Evolutionary conservation across 2,329 filamentous ascomycete genomes (phyloP), one percentile per base, ranked within the genome.

Genomic region (Verticillium nubilum): DNA sequence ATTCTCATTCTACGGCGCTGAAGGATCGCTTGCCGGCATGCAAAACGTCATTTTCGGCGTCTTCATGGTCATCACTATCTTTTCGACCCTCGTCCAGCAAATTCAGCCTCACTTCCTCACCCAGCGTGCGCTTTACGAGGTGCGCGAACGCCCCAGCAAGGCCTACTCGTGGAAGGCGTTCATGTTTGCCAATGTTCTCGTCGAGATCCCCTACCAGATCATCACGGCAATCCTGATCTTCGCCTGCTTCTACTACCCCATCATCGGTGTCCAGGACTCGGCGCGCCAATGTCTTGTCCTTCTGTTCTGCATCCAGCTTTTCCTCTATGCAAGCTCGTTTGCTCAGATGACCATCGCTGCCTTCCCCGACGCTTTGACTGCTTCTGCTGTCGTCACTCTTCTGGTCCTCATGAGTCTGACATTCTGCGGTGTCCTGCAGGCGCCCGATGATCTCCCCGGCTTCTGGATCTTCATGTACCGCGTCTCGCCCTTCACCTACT

Each of bases 401-500:
- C 68, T 88, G 17, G 80, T 84, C 61, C 78, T 83, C 27, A 78
- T 89, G 69, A 81, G 78, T 62, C 74, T 86, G 37, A 78, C 85
- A 59, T 89, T 89, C 76, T 84, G 81, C 66, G 80, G 87, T 68
- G 87, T 91, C 3, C 74, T 91, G 58, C 84, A 87, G 61, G 72
- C 80, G 0, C 82, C 86, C 0, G 61, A 67, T 3, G 77, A 79
- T 0, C 77, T 92, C 1, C 88, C 89, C 0, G 80, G 84, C 0
- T 92, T 92, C 76, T 92, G 89, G 89, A 85, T 85, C 62, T 91
- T 90, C 75, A 91, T 91, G 88, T 89, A 91, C 71, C 80, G 84
- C 27, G 77, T 85, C 12, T 86, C 81, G 0, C 87, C 86, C 0
- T 86, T 90, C 61, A 89, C 86, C 0, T 91, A 90, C 71, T 85